phyloP scores from a whole-genome alignment of 768 basidiomycete genomes.

The Rhodotorula taiwanensis region DNA sequence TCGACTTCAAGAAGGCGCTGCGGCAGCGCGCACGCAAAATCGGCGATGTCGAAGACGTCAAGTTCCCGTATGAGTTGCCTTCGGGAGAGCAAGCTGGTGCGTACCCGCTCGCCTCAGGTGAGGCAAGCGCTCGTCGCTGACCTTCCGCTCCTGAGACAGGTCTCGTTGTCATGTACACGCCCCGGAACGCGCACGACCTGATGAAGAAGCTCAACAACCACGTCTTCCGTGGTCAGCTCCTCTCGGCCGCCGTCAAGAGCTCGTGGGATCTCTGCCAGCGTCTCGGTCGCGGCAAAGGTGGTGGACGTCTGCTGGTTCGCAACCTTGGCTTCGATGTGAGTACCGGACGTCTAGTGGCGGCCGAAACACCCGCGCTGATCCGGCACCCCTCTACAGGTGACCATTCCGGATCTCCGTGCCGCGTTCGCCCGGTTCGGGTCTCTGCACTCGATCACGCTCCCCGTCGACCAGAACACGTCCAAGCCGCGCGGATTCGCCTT shows the following conservation, averaged over 20 bases:
- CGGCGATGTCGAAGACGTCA: conserved; percentile 66
- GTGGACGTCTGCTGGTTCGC: conserved; percentile 69
- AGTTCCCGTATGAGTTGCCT: conserved; percentile 48
- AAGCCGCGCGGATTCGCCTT: conserved; percentile 76
- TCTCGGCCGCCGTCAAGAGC: conserved; percentile 87
- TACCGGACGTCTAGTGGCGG: not conserved
- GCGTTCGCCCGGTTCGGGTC: conserved; percentile 82
- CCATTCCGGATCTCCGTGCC: conserved; percentile 74
- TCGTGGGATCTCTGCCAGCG: conserved; percentile 52
- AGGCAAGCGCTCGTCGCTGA: not conserved
- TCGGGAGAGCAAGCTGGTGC: conserved; percentile 56
- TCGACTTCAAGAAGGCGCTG: conserved; percentile 39
- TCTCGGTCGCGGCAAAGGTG: conserved; percentile 46
- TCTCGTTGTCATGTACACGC: conserved; percentile 64
- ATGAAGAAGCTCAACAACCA: conserved; percentile 80
- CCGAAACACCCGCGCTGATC: not conserved
- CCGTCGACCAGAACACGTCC: conserved; percentile 46
- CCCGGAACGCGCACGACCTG: conserved; percentile 62
- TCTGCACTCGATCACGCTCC: conserved; percentile 76
- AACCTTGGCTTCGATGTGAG: conserved; percentile 67
- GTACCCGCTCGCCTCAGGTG: too few relatives aligned
- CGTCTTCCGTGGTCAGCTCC: conserved; percentile 77
- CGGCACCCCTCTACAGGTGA: conserved; percentile 50
- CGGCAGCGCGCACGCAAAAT: conserved; percentile 66
- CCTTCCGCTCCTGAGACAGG: conserved; percentile 49